phyloP scores from a whole-genome alignment of 331 rosid species.

The Spiraea crenata region DNA sequence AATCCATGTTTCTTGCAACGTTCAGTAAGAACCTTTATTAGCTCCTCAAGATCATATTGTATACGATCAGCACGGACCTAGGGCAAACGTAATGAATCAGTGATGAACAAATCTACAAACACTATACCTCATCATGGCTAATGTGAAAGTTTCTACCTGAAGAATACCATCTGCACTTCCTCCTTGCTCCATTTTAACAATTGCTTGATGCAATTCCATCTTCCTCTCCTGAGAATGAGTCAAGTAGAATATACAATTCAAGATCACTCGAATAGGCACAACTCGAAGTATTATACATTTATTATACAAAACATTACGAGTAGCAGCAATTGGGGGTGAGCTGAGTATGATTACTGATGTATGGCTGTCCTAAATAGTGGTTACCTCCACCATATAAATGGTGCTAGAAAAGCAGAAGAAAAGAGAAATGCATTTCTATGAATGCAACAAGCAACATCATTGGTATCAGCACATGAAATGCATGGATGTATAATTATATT shows the following conservation, averaged over 20 bases:
- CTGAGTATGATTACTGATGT: not conserved
- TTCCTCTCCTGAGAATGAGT: slow-evolving; percentile 67
- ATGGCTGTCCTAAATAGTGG: not conserved
- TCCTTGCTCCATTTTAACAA: slow-evolving; percentile 86
- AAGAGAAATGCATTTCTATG: not conserved
- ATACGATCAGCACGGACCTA: slow-evolving; percentile 95
- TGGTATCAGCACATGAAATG: not conserved
- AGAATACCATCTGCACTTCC: slow-evolving; percentile 98
- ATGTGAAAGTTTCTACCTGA: slow-evolving; percentile 57
- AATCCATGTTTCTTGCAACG: slow-evolving; percentile 90
- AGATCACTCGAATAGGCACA: not conserved
- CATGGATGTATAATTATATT: too few relatives aligned
- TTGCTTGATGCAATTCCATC: slow-evolving; percentile 85
- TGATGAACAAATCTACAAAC: slow-evolving; percentile 21
- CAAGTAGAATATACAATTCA: slow-evolving; percentile 14
- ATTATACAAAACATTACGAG: not conserved
- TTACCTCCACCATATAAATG: not conserved
- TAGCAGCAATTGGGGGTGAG: not conserved
- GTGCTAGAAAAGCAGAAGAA: not conserved
- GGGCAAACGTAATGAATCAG: slow-evolving; percentile 36
- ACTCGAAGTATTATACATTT: not conserved
- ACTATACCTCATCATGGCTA: slow-evolving; percentile 7
- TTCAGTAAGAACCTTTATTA: slow-evolving; percentile 65
- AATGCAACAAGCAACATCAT: not conserved
- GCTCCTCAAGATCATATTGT: slow-evolving; percentile 85